Evolutionary conservation across 2,329 filamentous ascomycete species (phyloP).

Genomic region (Clarireedia paspali): DNA sequence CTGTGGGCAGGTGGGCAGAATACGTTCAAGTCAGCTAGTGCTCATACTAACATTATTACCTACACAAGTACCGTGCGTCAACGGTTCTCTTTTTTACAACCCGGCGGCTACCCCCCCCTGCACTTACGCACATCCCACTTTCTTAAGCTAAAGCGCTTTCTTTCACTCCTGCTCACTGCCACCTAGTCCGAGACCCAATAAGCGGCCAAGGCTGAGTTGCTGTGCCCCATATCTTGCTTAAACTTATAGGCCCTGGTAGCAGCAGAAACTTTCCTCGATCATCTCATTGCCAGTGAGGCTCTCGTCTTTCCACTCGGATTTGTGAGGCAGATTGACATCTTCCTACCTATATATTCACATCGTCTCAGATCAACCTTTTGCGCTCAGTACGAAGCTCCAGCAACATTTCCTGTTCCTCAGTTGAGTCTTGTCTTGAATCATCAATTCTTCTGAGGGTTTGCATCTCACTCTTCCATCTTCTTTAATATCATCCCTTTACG

Average conservation of each 20-base stretch:
- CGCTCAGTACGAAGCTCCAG: background rate
- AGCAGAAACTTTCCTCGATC: conserved; percentile 7
- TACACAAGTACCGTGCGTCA: background rate
- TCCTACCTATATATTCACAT: conserved; percentile 14
- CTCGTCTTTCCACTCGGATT: conserved; percentile 8
- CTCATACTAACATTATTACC: background rate
- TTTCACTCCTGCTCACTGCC: conserved; percentile 14
- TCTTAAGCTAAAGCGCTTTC: conserved; percentile 2
- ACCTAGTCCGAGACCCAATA: conserved; percentile 12
- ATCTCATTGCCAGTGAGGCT: conserved; percentile 13
- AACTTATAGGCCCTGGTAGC: conserved; percentile 18
- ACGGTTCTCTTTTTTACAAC: background rate
- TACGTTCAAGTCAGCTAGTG: background rate
- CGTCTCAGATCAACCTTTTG: conserved; percentile 8
- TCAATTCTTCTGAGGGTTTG: background rate
- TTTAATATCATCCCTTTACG: background rate
- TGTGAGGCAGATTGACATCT: conserved; percentile 9
- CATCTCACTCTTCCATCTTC: background rate
- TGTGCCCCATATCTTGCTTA: conserved; percentile 18
- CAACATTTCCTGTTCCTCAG: background rate
- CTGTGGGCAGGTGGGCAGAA: background rate
- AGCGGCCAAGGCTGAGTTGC: conserved; percentile 17
- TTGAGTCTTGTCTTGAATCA: background rate
- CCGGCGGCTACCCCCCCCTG: conserved; percentile 7
- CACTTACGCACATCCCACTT: conserved; percentile 8